Base-by-base conservation (phyloP, 352 stramenopile species). In the Phytophthora citrophthora region DNA sequence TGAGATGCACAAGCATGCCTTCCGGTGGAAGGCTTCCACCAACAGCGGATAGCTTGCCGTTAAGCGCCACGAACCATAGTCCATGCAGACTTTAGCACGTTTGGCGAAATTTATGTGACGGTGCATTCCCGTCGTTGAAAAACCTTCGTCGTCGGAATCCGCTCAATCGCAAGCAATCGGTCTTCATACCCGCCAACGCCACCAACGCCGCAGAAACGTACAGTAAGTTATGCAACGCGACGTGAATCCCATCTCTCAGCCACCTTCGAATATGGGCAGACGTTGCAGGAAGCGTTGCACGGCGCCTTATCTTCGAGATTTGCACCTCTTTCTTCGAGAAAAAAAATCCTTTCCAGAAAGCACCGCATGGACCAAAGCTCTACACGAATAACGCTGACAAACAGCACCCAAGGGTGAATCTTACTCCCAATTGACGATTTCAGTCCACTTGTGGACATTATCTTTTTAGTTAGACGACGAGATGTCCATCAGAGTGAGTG, bases 231-330 rank as follows among this genome's bases (percentile, higher is more conserved):
- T 38, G 40, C 20, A 15, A 24, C 52, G 39, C 15, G 5, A 18
- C 15, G 31, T 32, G 29, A 50, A 39, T 24, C 45, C 49, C 44
- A 62, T 45, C 45, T 40, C 52, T 47, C 41, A 31, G 20, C 43
- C 32, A 55, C 26, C 32, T 63, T 63, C 51, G 60, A 68, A 61
- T 63, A 51, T 40, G 43, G n/a, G 18, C 56, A 64, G 56, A 57
- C 24, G 49, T 26, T 44, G 38, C 54, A 34, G 18, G 44, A 48
- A 65, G 48, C 32, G 57, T 69, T 69, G 61, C 61, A 69, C 61
- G 2, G 20, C 29, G 45, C 52, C 26, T 53, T 58, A 54, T 69
- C 61, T 69, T 64, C 46, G 46, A 49, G 61, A 69, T 69, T 69
- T 64, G 61, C 61, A 41, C 44, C 20, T 39, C n/a, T 27, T 49